phyloP scores from a whole-genome alignment of 1,284 basidiomycete genomes.

The Papiliotrema nemorosa region DNA sequence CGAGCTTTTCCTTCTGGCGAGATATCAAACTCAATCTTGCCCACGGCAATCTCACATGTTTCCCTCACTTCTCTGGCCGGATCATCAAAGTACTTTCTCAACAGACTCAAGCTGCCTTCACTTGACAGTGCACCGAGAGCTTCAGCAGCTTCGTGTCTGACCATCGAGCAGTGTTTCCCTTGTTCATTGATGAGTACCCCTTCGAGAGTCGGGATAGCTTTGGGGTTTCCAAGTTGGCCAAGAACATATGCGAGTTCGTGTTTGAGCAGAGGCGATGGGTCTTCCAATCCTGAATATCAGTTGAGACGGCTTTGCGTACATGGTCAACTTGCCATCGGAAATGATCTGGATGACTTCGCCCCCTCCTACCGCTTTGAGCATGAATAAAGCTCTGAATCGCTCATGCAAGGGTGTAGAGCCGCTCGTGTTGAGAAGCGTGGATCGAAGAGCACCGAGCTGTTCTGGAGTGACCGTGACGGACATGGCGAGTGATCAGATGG shows the following conservation, averaged over 20 bases:
- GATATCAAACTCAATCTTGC: slow-evolving; percentile 90
- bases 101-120: slow-evolving; percentile 62
- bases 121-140: slow-evolving; percentile 93
- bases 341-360: slow-evolving; percentile 78
- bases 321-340: slow-evolving; percentile 61
- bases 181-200: slow-evolving; percentile 66
- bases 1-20: slow-evolving; percentile 49
- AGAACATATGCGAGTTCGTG: slow-evolving; percentile 98
- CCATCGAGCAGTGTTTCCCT: slow-evolving; percentile 67
- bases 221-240: slow-evolving; percentile 76
- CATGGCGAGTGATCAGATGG: slow-evolving; percentile 19
- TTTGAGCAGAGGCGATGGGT: slow-evolving; percentile 87
- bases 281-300: slow-evolving; percentile 66
- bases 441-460: slow-evolving; percentile 37
- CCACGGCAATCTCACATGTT: slow-evolving; percentile 96
- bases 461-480: slow-evolving; percentile 38
- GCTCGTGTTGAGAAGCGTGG: slow-evolving; percentile 68
- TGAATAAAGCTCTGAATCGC: slow-evolving; percentile 89
- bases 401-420: slow-evolving; percentile 76
- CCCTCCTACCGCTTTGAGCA: slow-evolving; percentile 77
- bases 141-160: slow-evolving; percentile 98
- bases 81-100: slow-evolving; percentile 72
- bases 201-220: slow-evolving; percentile 77
- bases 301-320: background rate
- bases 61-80: slow-evolving; percentile 79